Conservation (phyloP, 2,329 filamentous ascomycete genomes). For the Huntiella bhutanensis region DNA sequence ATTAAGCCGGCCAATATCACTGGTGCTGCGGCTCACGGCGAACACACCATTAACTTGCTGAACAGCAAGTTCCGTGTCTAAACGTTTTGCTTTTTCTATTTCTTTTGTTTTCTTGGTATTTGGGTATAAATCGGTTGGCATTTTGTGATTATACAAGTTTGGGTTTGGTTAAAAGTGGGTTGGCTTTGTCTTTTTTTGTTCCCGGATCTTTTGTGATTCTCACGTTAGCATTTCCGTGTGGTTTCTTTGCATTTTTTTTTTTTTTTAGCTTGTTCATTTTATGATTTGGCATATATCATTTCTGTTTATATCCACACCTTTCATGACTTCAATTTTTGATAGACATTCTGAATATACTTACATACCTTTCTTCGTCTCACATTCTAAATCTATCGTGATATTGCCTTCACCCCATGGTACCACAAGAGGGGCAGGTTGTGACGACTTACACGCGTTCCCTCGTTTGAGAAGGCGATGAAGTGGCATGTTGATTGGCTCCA, state of each 20-base stretch:
- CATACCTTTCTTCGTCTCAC: no score
- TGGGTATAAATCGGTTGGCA: neutral
- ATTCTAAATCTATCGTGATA: no score
- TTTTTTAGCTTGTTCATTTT: constrained; percentile 1
- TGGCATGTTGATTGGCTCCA: no score
- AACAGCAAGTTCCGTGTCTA: constrained; percentile 35
- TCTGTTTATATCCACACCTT: no score
- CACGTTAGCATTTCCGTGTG: neutral
- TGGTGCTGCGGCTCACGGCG: constrained; percentile 35
- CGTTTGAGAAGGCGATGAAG: no score
- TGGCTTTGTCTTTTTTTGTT: neutral
- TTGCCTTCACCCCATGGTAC: no score
- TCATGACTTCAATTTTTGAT: no score
- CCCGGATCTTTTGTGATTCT: neutral
- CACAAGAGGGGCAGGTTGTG: no score
- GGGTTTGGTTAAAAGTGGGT: neutral
- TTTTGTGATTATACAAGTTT: neutral
- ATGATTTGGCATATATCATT: neutral
- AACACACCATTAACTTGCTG: constrained; percentile 44
- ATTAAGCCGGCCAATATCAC: constrained; percentile 21
- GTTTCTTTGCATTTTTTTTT: neutral
- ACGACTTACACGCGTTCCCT: no score
- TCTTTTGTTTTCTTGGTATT: constrained; percentile 2
- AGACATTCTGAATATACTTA: no score
- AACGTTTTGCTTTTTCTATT: constrained; percentile 2